Base-by-base conservation (phyloP, 495 filamentous ascomycete species). In the Penicillium macrosclerotiorum region DNA sequence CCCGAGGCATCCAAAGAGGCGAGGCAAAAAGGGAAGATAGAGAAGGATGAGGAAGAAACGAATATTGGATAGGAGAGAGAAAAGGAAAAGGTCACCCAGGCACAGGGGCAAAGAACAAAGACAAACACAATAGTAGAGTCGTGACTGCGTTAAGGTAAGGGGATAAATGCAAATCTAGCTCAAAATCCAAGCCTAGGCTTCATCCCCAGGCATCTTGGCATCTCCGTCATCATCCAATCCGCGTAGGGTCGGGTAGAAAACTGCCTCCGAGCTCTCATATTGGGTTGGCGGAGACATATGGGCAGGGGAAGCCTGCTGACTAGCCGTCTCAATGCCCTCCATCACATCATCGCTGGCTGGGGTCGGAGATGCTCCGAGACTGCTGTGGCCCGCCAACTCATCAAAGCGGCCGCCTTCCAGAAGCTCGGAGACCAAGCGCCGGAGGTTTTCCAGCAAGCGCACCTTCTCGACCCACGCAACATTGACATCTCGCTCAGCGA, bases 391-490 rank as follows among this genome's bases (percentile, higher is more conserved):
- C 4, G 44, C 45, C 6, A 54, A 54, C 16, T 72, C 58, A 14
- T 77, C 80, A 44, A 79, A 90, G 17, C 89, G 82, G 39, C 75
- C 75, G 23, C 71, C 69, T 46, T 85, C 74, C 16, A 94, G 68
- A 14, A 83, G 73, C 13, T 82, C 72, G 19, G 77, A 75, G 52
- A 95, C 78, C 53, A 81, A 80, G 29, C 78, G 76, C 26, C 88
- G 77, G 33, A 95, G 75, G 30, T 73, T 77, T 67, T 94, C 89
- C 39, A 94, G 83, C 29, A 84, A 75, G 20, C 89, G 86, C 45
- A 90, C 82, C 65, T 90, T 86, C 56, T 90, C 85, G 8, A 95
- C 78, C 89, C 89, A 94, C 26, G 77, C 74, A 48, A 89, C 86
- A 53, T 92, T 60, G 32, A 57, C 80, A 37, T 67, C 70, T n/a